Evolutionary conservation across 2,329 filamentous ascomycete species (phyloP).

Genomic region (Grosmannia huntii): DNA sequence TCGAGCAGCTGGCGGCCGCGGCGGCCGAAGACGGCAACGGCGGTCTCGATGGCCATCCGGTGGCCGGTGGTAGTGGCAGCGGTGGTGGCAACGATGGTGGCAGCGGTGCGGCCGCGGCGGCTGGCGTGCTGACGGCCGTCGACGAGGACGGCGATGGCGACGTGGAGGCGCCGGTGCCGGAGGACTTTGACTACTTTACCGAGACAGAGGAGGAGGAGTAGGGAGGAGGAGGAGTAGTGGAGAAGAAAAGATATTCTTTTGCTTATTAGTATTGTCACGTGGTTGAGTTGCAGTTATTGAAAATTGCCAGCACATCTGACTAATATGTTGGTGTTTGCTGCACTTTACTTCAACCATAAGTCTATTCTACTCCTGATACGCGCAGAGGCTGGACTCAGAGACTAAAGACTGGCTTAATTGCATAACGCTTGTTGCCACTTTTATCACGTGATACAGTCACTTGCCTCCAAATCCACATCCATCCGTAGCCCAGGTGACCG

Average conservation of each 20-base stretch:
- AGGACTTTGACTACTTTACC: constrained; percentile 68
- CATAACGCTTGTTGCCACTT: too few species aligned
- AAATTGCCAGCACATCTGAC: too few species aligned
- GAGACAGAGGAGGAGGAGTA: constrained; percentile 37
- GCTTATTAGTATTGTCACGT: too few species aligned
- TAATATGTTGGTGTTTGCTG: too few species aligned
- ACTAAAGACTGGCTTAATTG: too few species aligned
- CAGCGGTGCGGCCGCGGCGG: constrained; percentile 10
- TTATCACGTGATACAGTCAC: too few species aligned
- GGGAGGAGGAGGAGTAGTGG: neutral
- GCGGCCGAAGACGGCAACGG: constrained; percentile 25
- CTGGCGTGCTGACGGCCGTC: constrained; percentile 56
- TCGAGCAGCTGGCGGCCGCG: constrained; percentile 6
- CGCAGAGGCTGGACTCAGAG: too few species aligned
- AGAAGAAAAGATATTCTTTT: too few species aligned
- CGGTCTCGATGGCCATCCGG: constrained; percentile 16
- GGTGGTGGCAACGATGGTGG: constrained; percentile 7
- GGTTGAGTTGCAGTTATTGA: too few species aligned
- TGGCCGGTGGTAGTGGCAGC: constrained; percentile 12
- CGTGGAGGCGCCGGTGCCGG: constrained; percentile 57
- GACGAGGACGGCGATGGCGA: constrained; percentile 71
- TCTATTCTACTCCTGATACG: too few species aligned
- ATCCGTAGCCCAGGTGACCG: constrained; percentile 14
- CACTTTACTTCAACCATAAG: too few species aligned
- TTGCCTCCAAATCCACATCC: constrained; percentile 9